Base-by-base conservation (phyloP, 805 yeast species). In the Komagataella mondaviorum region DNA sequence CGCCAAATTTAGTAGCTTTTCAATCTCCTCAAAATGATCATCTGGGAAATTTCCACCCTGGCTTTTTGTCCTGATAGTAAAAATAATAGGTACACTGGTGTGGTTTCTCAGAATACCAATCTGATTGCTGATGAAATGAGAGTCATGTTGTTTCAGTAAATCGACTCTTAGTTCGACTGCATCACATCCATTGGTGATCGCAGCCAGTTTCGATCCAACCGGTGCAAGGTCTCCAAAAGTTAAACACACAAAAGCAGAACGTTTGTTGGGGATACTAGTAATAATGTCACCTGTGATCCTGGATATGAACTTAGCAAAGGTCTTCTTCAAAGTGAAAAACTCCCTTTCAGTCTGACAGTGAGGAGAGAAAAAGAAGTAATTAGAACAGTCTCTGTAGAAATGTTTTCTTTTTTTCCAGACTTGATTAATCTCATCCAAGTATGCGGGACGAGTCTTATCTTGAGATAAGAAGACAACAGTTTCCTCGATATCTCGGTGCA, bases 381-480 rank as follows among this genome's bases (percentile, higher is more conserved):
- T 88, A 4, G 96, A 83, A 58, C 91, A 86, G 51, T 83, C 87
- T 39, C 75, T 72, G 69, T 89, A 93, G 83, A 86, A 83, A 6
- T 67, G 61, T 65, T 86, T 84, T 66, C 99, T 80, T 63, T 89
- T 80, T 44, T 70, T 61, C 95, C 96, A 93, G 30, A 93, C 97
- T 24, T 77, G 80, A 56, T 74, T 73, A 58, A 89, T 82, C 60
- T 89, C 96, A 57, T 81, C 87, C 10, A 75, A 74, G 59, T 83
- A 90, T 1, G 96, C 86, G 14, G 99, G 99, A 63, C 99, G 77
- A 0, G 89, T 73, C 48, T 85, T 80, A 66, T 93, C 99, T 51
- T 81, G 66, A 14, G 76, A 75, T 56, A 93, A 75, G 65, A 87
- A 88, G 7, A 73, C 71, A 45, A 89, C 80, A 30, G 95, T 88